phyloP scores from a whole-genome alignment of 1,284 basidiomycete species.

The Ustilago xerochloae region DNA sequence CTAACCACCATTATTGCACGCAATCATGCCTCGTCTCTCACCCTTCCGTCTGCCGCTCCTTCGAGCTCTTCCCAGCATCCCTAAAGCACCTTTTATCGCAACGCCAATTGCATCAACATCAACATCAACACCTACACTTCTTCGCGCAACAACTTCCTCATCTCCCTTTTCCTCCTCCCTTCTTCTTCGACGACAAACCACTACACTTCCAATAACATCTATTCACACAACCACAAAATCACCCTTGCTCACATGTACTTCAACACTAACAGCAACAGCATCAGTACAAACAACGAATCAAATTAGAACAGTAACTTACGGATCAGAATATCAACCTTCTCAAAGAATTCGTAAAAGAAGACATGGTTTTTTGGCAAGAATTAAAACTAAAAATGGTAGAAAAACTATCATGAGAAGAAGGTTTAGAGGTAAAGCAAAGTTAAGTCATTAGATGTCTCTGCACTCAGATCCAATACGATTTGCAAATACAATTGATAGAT shows the following conservation, averaged over 20 bases:
- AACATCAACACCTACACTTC: neutral
- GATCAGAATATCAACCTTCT: conserved; percentile 86
- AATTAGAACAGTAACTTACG: conserved; percentile 68
- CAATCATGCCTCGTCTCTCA: conserved; percentile 35
- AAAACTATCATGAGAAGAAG: conserved; percentile 72
- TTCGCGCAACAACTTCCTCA: neutral
- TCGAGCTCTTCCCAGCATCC: neutral
- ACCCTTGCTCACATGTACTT: conserved; percentile 7
- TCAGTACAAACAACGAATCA: neutral
- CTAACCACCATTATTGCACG: neutral
- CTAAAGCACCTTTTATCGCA: neutral
- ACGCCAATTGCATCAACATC: conserved; percentile 14
- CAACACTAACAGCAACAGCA: neutral
- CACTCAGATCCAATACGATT: neutral
- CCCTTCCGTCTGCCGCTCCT: conserved; percentile 24
- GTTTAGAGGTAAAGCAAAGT: conserved; percentile 47
- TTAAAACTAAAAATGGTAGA: conserved; percentile 75
- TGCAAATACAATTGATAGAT: too few species aligned
- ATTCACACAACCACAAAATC: neutral
- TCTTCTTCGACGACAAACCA: neutral
- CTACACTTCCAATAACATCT: neutral
- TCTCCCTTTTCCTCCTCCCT: neutral
- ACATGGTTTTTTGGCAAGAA: conserved; percentile 83
- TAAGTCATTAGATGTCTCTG: conserved; percentile 45
- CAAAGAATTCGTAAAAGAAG: conserved; percentile 87